Base-by-base conservation (phyloP, 2,329 filamentous ascomycete species). In the Penicillium verrucosum region DNA sequence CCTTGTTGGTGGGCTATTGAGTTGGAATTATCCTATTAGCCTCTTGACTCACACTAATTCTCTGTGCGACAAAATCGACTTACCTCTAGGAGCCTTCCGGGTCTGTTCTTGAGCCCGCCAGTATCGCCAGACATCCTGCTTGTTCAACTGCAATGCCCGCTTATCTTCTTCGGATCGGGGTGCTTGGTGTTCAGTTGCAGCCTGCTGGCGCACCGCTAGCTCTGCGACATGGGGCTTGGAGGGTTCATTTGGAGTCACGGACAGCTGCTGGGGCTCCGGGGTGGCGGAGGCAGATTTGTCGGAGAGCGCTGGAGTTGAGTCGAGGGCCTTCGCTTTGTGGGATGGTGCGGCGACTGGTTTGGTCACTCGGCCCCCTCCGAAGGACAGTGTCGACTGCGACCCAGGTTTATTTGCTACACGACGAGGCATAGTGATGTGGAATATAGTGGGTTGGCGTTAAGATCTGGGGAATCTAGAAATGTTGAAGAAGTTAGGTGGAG, bases 71-170 rank as follows among this genome's bases (percentile, higher is more conserved):
- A 48, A 27, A 11, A 30, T 37, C 27, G 40, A 70, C 68, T 57
- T 59, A 81, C 79, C 71, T 65, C 88, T 79, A 41, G 84, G 83
- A 18, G 89, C 84, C 57, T 81, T 81, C 64, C 90, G 81, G 66
- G 85, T 81, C 40, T 78, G 77, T 77, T 96, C 90, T 63, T 93
- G 85, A 11, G 74, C 74, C 62, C 79, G 79, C 92, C 92, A 97
- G 72, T 96, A 97, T 68, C 80, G 81, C 65, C 83, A 83, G 60
- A 97, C 86, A 66, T 90, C 85, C 46, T 81, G 77, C 55, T 89
- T 82, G 8, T 82, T 83, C 41, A 95, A 75, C 63, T 84, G 82
- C 60, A 84, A 79, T 1, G 91, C 92, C 45, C 58, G 66, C 49
- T 65, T 58, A 46, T 76, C 74, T 48, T 73, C 71, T 42, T 68